These are phyloP conservation scores for Xylariaceae sp. DNA, from an alignment of 2,329 filamentous ascomycete genomes.

Conservation along the genomic window DNA sequence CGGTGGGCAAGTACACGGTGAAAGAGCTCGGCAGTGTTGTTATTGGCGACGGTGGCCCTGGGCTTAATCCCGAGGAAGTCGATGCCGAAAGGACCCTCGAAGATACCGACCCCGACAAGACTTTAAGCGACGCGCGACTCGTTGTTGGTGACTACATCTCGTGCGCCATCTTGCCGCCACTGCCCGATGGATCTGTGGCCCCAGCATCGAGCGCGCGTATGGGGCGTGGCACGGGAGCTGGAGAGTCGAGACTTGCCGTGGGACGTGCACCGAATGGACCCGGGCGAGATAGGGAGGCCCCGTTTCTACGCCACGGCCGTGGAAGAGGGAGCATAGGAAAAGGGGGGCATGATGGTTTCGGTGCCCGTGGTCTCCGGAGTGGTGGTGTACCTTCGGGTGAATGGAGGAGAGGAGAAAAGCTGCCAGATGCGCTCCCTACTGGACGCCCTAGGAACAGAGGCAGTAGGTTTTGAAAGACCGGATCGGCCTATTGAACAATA, in stretches of 20 bases:
- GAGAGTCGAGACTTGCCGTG: slow-evolving; percentile 43
- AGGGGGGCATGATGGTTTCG: slow-evolving; percentile 47
- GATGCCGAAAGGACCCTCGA: slow-evolving; percentile 48
- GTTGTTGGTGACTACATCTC: slow-evolving; percentile 89
- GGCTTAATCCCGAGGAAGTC: slow-evolving; percentile 39
- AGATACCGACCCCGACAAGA: slow-evolving; percentile 68
- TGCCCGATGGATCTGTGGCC: slow-evolving; percentile 75
- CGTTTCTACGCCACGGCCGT: slow-evolving; percentile 12
- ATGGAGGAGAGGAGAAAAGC: slow-evolving; percentile 70
- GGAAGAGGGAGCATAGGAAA: slow-evolving; percentile 32
- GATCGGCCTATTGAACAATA: neutral
- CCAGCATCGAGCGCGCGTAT: slow-evolving; percentile 61
- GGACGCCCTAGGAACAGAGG: slow-evolving; percentile 54
- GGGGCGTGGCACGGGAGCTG: slow-evolving; percentile 49
- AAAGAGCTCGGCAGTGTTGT: slow-evolving; percentile 87
- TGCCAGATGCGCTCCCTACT: slow-evolving; percentile 58
- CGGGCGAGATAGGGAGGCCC: slow-evolving; percentile 25
- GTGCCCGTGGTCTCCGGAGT: slow-evolving; percentile 45
- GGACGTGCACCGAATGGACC: slow-evolving; percentile 32
- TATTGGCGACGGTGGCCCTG: slow-evolving; percentile 65
- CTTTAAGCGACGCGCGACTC: slow-evolving; percentile 77
- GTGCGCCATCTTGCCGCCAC: slow-evolving; percentile 79
- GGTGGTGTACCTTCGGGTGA: slow-evolving; percentile 61
- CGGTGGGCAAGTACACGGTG: slow-evolving; percentile 67
- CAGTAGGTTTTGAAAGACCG: slow-evolving; percentile 47